Evolutionary conservation across 179 eudicot genomes (phyloP), one percentile per base, ranked within the genome.

Genomic region (Sideroxylon spinosum): DNA sequence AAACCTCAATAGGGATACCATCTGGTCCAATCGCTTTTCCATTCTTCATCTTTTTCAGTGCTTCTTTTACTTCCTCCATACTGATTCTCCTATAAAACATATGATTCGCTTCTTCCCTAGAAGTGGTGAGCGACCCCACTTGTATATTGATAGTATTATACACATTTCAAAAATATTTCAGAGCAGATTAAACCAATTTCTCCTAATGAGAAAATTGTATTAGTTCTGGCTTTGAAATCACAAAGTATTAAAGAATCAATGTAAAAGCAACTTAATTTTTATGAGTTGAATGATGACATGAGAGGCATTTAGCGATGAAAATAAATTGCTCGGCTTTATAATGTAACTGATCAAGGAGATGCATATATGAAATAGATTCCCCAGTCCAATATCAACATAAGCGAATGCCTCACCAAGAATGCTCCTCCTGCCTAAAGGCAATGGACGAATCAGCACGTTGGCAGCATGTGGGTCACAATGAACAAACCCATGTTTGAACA

Each of bases 391-490:
- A 50, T 73, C 70, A 72, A 44, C 61, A 64, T 66, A 68, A 64
- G 76, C 11, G 32, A 71, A 70, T 28, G 55, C 46, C 91, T 88
- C 75, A 95, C 99, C 99, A 50, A 94, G 83, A 73, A 94, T 71
- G 77, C 80, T 85, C 83, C 92, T 81, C 81, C 77, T 86, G 79
- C 88, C 82, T 16, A 83, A 80, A 82, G 99, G 99, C 80, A 88
- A 79, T 65, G 97, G 93, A 28, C 99, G 98, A 84, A 96, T 88
- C 23, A 94, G 89, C 80, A 96, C 84, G 71, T 96, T 96, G 37
- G 99, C 99, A 68, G 94, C 96, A 90, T 96, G 99, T 46, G 99
- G 99, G 85, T 96, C 99, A 89, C 99, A 96, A 80, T 96, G 99
- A 78, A 96, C 98, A 89, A 96, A 96, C 69, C 99, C 99, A 80